phyloP scores from a whole-genome alignment of 129 eudicot species.

The Pseudognaphalium luteoalbum region DNA sequence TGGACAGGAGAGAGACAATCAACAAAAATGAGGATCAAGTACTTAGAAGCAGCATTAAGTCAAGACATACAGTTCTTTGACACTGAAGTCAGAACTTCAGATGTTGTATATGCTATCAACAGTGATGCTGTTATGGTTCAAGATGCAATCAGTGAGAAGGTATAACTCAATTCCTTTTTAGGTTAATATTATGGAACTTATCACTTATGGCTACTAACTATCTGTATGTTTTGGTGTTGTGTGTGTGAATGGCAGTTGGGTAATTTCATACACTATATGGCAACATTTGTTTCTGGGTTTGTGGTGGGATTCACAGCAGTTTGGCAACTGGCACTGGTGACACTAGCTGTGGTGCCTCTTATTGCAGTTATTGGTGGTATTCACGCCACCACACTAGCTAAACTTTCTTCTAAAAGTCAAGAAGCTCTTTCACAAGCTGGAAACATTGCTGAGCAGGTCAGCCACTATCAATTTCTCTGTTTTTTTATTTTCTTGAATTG shows the following conservation, averaged over 20 bases:
- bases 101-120: conserved; percentile 89
- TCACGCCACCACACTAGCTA: conserved; percentile 66
- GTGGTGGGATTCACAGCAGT: conserved; percentile 97
- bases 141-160: conserved; percentile 99
- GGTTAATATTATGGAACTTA: not conserved
- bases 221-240: conserved; percentile 30
- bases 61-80: conserved; percentile 96
- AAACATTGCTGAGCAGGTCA: conserved; percentile 90
- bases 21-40: conserved; percentile 94
- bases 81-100: conserved; percentile 92
- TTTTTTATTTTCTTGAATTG: not conserved
- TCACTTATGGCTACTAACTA: not conserved
- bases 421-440: conserved; percentile 94
- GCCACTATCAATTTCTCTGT: conserved; percentile 18
- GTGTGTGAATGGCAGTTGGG: conserved; percentile 67
- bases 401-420: conserved; percentile 83
- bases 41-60: conserved; percentile 87
- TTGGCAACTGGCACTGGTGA: conserved; percentile 89
- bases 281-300: conserved; percentile 90
- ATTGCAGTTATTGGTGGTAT: conserved; percentile 92
- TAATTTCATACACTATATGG: conserved; percentile 89
- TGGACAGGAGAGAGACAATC: conserved; percentile 99
- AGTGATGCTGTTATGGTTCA: conserved; percentile 98
- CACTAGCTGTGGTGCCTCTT: conserved; percentile 88
- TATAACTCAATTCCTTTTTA: conserved; percentile 6